A percentile compares a stretch with the other conserved stretches of the same genome.
These are phyloP conservation scores for Entomortierella lignicola DNA, from an alignment of 192 early-diverging fungal genomes.

Conservation along the genomic window DNA sequence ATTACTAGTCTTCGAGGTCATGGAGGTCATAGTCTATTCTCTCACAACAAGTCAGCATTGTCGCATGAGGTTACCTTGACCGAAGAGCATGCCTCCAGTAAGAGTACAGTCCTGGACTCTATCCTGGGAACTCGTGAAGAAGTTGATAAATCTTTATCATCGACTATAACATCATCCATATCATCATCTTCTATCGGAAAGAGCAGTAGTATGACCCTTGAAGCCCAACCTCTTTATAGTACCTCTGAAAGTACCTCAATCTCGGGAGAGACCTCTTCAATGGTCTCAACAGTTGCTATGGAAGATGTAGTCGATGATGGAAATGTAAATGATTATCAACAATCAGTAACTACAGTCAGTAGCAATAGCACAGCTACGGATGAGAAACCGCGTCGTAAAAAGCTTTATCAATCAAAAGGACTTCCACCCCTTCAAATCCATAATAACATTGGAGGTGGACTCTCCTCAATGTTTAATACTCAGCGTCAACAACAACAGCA, in stretches of 20 bases:
- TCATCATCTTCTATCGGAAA: background rate
- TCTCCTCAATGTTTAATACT: background rate
- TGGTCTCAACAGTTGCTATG: slow-evolving; percentile 6
- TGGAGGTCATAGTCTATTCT: slow-evolving; percentile 49
- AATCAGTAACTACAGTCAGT: background rate
- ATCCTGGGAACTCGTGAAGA: background rate
- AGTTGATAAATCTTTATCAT: background rate
- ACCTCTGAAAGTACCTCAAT: slow-evolving; percentile 6
- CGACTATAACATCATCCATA: background rate
- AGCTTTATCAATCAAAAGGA: background rate
- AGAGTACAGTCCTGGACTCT: background rate
- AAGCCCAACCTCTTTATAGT: background rate
- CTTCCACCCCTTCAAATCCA: background rate
- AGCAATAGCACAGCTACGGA: background rate
- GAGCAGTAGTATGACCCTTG: background rate
- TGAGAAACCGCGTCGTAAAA: background rate
- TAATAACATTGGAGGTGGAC: background rate
- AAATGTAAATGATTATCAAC: background rate
- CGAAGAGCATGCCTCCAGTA: background rate
- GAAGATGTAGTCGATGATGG: background rate
- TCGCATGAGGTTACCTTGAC: background rate
- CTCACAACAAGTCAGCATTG: slow-evolving; percentile 7
- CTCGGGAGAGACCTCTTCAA: slow-evolving; percentile 5
- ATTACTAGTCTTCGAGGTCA: slow-evolving; percentile 34
- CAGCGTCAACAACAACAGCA: slow-evolving; percentile 5